Conservation (phyloP, 2,329 filamentous ascomycete species). For the Dactylellina leptospora region DNA sequence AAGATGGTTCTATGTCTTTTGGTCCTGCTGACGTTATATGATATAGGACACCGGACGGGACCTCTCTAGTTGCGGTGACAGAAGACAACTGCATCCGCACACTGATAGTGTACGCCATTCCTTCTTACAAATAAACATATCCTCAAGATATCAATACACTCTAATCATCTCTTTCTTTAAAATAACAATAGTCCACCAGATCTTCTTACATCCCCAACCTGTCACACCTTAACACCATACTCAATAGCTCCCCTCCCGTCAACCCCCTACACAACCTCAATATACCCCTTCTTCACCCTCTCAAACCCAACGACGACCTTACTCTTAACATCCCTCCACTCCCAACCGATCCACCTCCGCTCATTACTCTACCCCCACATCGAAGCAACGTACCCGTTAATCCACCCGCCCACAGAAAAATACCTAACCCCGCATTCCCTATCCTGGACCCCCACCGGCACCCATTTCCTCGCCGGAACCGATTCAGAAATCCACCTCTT, state of each 20-base stretch:
- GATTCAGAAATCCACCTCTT: slow-evolving; percentile 62
- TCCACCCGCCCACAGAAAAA: slow-evolving; percentile 62
- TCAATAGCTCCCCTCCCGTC: slow-evolving; percentile 59
- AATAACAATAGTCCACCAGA: slow-evolving; percentile 57
- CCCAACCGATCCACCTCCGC: slow-evolving; percentile 63
- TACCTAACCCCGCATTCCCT: slow-evolving; percentile 62
- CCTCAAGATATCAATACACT: background rate
- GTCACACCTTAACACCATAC: slow-evolving; percentile 59
- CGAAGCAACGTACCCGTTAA: slow-evolving; percentile 62
- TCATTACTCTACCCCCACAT: slow-evolving; percentile 62
- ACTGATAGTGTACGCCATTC: slow-evolving; percentile 61
- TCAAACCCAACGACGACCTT: slow-evolving; percentile 61
- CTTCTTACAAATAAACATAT: background rate
- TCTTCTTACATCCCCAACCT: slow-evolving; percentile 57
- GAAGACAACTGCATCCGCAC: slow-evolving; percentile 61
- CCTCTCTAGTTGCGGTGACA: slow-evolving; percentile 63
- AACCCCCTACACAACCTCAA: slow-evolving; percentile 62
- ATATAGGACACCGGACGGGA: slow-evolving; percentile 62
- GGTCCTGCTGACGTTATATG: background rate
- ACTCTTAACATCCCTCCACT: slow-evolving; percentile 61
- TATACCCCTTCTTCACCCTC: slow-evolving; percentile 63
- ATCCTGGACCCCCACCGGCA: slow-evolving; percentile 60
- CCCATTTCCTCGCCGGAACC: slow-evolving; percentile 63
- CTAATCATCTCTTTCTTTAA: no score
- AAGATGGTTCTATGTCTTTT: background rate